Base-by-base conservation (phyloP, 176 grass and related monocot species). In the Raddia guianensis region DNA sequence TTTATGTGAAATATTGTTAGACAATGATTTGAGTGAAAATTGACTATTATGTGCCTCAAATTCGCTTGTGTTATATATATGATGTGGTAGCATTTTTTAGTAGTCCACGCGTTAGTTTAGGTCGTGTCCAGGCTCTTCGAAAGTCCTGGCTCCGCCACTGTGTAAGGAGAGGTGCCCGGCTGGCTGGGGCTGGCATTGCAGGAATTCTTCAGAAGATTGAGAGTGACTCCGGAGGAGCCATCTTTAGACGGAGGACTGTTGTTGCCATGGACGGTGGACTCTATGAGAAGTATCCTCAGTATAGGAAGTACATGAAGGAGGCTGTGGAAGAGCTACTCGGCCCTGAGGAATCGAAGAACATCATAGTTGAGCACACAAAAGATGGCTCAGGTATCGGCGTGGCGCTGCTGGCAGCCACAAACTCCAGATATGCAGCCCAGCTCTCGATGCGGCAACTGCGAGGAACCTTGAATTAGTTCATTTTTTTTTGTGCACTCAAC, bases 131-230 rank as follows among this genome's bases (percentile, higher is more conserved):
- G n/a, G n/a, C n/a, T n/a, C n/a, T n/a, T n/a, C n/a, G n/a, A n/a
- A n/a, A n/a, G n/a, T n/a, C n/a, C n/a, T n/a, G n/a, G n/a, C n/a
- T n/a, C n/a, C n/a, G n/a, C n/a, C n/a, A n/a, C n/a, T n/a, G n/a
- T n/a, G n/a, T n/a, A n/a, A 90, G 77, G 66, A 72, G 83, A 78
- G 87, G 87, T 0, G 59, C 77, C 9, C 61, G 89, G 51, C 49
- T 78, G 57, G 85, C 81, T 5, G 85, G 89, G 1, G 89, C 85
- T 8, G 85, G 81, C 33, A 74, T 91, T 77, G 85, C 62, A 4
- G 77, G 87, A 13, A 90, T 91, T 81, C 81, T 91, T 74, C 85
- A 82, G 59, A 91, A 91, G 67, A 67, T 91, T 61, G 81, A 87
- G 81, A 44, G 72, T 5, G 77, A 91, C 14, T 82, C 82, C 7